Base-by-base conservation (phyloP, 495 filamentous ascomycete species). In the Hypoxylon fuscum region DNA sequence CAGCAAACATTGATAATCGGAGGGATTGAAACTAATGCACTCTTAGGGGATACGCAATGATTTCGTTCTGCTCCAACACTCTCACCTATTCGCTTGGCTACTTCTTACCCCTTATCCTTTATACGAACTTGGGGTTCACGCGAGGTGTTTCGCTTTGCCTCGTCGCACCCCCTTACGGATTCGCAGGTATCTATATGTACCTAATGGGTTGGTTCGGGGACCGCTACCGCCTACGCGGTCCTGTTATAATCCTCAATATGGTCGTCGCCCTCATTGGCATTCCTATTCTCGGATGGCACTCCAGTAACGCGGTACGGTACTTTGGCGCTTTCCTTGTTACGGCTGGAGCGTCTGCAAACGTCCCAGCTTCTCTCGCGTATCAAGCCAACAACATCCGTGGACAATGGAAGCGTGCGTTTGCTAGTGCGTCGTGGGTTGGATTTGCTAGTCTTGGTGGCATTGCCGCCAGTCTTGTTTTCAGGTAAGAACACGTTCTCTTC, bases 371-470 rank as follows among this genome's bases (percentile, higher is more conserved):
- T 14, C 60, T 88, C 67, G 79, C 85, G 0, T 88, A 83, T 56
- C 72, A 74, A 67, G 81, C 84, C 6, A 88, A 87, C 69, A 89
- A 89, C 55, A 78, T 88, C 64, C 83, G 84, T 25, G 86, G 86
- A 1, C 86, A 89, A 63, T 88, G 85, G 86, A 87, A 84, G 41
- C 80, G 86, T 11, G 87, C 86, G 0, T 79, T 89, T 22, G 77
- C 74, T 45, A 84, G 81, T 29, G 84, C 85, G 0, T 83, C 79
- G 0, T 76, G 87, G 12, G 83, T 82, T 1, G 81, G 79, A 5
- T 72, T 80, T 34, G 85, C 85, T 10, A 84, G 81, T 15, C 25
- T 27, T 8, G 25, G 25, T 27, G 25, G 25, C 69, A 88, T 89
- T 61, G 76, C 76, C 8, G 82, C 83, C 27, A 77, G 77, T 34